Base-by-base conservation (phyloP, 1,139 yeast genomes). In the Scheffersomyces parashehatae region DNA sequence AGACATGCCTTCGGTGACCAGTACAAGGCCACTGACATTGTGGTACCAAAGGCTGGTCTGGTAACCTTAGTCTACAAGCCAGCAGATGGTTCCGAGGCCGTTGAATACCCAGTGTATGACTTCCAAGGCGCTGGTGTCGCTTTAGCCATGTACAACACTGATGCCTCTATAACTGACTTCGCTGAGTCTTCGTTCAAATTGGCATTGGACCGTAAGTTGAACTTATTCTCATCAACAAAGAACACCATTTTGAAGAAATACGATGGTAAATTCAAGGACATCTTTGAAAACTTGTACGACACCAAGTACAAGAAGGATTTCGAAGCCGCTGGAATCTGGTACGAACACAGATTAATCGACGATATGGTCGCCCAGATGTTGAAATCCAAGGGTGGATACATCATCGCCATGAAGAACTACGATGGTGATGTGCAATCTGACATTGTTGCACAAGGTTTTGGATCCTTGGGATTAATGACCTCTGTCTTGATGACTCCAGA, bases 351-450 rank as follows among this genome's bases (percentile, higher is more conserved):
- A 68, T 76, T 86, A 54, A 86, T 86, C 51, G 95, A 86, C 64
- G 95, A 86, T 63, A 86, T 86, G 91, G 95, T 86, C 50, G 95
- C 95, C 4, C 95, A 86, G 68, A 86, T 86, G 95, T 70, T 86
- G 62, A 86, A 86, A 65, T 85, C 91, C 26, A 83, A 82, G 61
- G 95, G 95, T 64, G 95, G 95, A 9, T 86, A 80, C 61, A 81
- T 86, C 54, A 83, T 86, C 75, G 95, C 95, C 39, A 75, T 86
- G 78, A 86, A 86, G 68, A 86, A 86, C 67, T 86, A 86, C 61
- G 95, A 86, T 64, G 95, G 95, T 67, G 95, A 86, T 65, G 95
- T 86, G 44, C 89, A 85, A 67, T 82, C 88, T 6, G 95, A 86
- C 63, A 85, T 86, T 55, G 91, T 86, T 43, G 95, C 95, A 13